phyloP scores from a whole-genome alignment of 306 rosid species.

The Abrus precatorius region DNA sequence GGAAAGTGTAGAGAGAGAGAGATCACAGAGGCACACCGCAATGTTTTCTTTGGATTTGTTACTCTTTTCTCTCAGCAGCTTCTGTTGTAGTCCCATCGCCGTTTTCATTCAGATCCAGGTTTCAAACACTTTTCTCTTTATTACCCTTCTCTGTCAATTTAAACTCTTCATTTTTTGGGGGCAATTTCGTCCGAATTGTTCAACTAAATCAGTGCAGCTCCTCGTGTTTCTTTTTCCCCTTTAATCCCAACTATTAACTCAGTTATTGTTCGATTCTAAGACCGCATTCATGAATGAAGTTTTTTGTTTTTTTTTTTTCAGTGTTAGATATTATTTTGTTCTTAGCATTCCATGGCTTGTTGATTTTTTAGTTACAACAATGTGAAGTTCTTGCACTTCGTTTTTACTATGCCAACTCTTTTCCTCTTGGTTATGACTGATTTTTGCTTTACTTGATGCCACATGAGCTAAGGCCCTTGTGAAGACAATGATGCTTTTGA shows the following conservation, averaged over 20 bases:
- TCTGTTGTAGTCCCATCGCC: conserved; percentile 67
- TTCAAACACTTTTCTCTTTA: conserved; percentile 14
- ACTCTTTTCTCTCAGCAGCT: conserved; percentile 71
- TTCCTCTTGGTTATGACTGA: conserved; percentile 11
- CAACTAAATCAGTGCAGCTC: not conserved
- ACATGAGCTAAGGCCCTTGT: not conserved
- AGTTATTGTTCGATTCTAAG: conserved; percentile 23
- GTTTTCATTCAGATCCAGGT: conserved; percentile 96
- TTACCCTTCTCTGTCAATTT: not conserved
- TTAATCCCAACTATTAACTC: not conserved
- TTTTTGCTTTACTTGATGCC: not conserved
- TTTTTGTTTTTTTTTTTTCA: not conserved
- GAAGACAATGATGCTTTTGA: conserved; percentile 1
- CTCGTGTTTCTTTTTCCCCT: not conserved
- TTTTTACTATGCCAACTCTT: not conserved
- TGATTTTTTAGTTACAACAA: not conserved
- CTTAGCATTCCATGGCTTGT: not conserved
- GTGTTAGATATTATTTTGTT: not conserved
- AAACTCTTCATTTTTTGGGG: not conserved
- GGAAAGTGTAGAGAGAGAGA: conserved; percentile 20
- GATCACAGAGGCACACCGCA: not conserved
- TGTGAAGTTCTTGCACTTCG: conserved; percentile 26
- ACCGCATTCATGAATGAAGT: conserved; percentile 2
- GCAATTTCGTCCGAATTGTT: conserved; percentile 8
- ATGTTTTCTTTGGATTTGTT: conserved; percentile 72